phyloP scores from a whole-genome alignment of 1,284 basidiomycete species.

The Trametes polyzona region DNA sequence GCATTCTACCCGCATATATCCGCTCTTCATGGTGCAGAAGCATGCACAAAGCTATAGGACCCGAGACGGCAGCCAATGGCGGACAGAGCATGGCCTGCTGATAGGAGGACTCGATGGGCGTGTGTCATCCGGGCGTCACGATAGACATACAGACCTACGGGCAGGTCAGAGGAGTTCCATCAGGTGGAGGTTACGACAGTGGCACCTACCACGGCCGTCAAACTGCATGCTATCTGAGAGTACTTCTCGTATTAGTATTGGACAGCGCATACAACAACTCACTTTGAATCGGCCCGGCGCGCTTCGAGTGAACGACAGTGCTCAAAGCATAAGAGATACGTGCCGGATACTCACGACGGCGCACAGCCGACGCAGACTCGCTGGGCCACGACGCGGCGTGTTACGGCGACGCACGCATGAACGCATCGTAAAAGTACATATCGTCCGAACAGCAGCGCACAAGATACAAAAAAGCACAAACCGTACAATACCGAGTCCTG shows the following conservation, averaged over 20 bases:
- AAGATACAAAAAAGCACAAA: constrained; percentile 12
- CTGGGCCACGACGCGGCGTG: not conserved
- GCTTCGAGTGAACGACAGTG: not conserved
- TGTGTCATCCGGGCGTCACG: not conserved
- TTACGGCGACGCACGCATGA: not conserved
- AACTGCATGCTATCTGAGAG: too few species aligned
- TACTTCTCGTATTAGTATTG: too few species aligned
- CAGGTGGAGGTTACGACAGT: not conserved
- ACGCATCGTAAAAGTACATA: constrained; percentile 11
- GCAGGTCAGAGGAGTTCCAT: too few species aligned
- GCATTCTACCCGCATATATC: constrained; percentile 15
- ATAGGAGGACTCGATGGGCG: not conserved
- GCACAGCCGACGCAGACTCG: not conserved
- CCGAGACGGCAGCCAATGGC: not conserved
- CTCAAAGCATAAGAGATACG: too few species aligned
- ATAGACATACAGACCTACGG: not conserved
- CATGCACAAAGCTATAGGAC: not conserved
- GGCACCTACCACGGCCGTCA: not conserved
- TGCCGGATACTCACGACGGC: not conserved
- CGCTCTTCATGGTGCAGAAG: not conserved
- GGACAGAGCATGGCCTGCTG: not conserved
- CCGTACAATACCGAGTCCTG: constrained; percentile 1
- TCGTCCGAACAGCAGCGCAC: constrained; percentile 8
- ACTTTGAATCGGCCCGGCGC: not conserved
- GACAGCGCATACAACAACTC: not conserved